These are phyloP conservation scores for Suillus decipiens DNA, from an alignment of 768 basidiomycete genomes.

Conservation along the genomic window DNA sequence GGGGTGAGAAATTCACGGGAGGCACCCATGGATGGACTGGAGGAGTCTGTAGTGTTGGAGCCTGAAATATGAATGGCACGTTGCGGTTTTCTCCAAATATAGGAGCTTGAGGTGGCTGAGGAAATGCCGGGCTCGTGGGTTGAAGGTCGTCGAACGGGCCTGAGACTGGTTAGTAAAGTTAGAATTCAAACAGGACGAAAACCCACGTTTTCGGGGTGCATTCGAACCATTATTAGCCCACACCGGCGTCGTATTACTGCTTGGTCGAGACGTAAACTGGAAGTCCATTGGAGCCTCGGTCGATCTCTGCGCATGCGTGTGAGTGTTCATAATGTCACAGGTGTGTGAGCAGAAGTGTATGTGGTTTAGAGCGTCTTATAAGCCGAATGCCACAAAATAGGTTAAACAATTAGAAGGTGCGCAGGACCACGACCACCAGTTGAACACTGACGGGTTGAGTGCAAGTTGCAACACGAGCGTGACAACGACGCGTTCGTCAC, in stretches of 20 bases:
- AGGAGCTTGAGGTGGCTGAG: slow-evolving; percentile 41
- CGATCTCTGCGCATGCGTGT: slow-evolving; percentile 45
- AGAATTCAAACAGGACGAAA: slow-evolving; percentile 16
- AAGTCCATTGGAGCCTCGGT: slow-evolving; percentile 90
- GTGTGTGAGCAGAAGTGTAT: background rate
- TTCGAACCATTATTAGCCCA: slow-evolving; percentile 59
- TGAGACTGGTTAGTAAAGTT: slow-evolving; percentile 34
- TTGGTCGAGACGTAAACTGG: slow-evolving; percentile 75
- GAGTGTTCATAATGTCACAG: slow-evolving; percentile 26
- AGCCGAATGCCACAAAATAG: background rate
- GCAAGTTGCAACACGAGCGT: slow-evolving; percentile 14
- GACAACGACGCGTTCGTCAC: slow-evolving; percentile 33
- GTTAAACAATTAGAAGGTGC: background rate
- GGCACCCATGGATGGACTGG: slow-evolving; percentile 65
- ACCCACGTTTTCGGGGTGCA: slow-evolving; percentile 71
- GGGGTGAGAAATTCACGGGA: slow-evolving; percentile 57
- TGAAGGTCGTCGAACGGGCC: slow-evolving; percentile 47
- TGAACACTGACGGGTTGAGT: background rate
- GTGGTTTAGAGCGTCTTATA: background rate
- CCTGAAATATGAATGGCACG: slow-evolving; percentile 74
- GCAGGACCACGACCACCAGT: background rate
- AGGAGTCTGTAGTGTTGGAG: slow-evolving; percentile 45
- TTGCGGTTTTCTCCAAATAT: slow-evolving; percentile 66
- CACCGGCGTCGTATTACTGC: slow-evolving; percentile 49
- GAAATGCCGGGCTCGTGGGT: slow-evolving; percentile 36